phyloP scores from a whole-genome alignment of 208 protist genomes.

The Leishmania amazonensis region DNA sequence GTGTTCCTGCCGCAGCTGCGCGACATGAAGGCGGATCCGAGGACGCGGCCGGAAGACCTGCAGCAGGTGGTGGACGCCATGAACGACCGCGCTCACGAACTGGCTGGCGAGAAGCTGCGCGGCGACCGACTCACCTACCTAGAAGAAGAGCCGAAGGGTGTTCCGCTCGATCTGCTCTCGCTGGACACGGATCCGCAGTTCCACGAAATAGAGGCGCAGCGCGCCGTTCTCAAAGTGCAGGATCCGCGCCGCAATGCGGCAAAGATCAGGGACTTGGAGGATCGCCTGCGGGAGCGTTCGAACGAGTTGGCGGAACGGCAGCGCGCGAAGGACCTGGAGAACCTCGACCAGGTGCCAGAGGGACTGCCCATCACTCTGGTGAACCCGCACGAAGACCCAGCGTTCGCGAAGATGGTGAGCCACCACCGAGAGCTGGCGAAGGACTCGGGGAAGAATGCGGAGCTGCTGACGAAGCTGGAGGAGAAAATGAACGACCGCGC shows the following conservation, averaged over 20 bases:
- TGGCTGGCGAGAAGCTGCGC: constrained; percentile 57
- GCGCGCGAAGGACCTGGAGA: constrained; percentile 57
- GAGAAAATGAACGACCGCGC: constrained; percentile 69
- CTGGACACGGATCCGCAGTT: constrained; percentile 69
- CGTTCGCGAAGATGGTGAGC: constrained; percentile 59
- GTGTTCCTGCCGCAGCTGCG: constrained; percentile 50
- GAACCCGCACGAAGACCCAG: constrained; percentile 54
- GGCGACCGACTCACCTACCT: constrained; percentile 67
- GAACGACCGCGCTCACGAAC: constrained; percentile 66
- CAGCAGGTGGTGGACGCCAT: constrained; percentile 49
- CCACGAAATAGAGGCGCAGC: constrained; percentile 66
- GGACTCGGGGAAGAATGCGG: constrained; percentile 47
- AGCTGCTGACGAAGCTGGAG: constrained; percentile 45
- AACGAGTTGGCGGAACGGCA: constrained; percentile 68
- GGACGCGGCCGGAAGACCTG: constrained; percentile 31
- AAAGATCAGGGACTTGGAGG: constrained; percentile 72
- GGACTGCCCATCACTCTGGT: constrained; percentile 60
- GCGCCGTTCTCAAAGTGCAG: constrained; percentile 55
- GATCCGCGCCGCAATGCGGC: constrained; percentile 63
- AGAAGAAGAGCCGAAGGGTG: constrained; percentile 49
- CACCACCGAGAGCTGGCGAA: constrained; percentile 52
- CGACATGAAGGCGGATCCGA: constrained; percentile 53
- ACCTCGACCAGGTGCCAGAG: constrained; percentile 59
- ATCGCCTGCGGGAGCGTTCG: constrained; percentile 57
- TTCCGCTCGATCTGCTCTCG: constrained; percentile 63